A percentile compares a stretch with the other conserved stretches of the same genome.
Evolutionary conservation across 2,329 filamentous ascomycete genomes (phyloP).

Genomic region (Curvularia sp.): DNA sequence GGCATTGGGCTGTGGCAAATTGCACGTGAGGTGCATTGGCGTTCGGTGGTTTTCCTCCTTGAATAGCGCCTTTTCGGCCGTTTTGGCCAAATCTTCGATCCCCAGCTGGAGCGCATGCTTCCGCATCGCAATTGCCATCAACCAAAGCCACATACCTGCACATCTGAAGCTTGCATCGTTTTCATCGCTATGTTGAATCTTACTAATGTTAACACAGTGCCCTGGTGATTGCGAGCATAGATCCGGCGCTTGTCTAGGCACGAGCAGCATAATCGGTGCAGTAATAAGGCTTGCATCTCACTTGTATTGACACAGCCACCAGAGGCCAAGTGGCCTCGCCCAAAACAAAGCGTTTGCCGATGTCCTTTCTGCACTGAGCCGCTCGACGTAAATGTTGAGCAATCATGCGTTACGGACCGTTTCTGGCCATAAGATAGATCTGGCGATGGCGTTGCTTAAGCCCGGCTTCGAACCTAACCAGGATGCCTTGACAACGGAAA

Average conservation of each 20-base stretch:
- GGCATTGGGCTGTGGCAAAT: background rate
- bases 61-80: slow-evolving; percentile 5
- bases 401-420: slow-evolving; percentile 8
- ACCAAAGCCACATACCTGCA: slow-evolving; percentile 1
- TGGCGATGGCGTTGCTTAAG: slow-evolving; percentile 7
- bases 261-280: background rate
- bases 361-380: background rate
- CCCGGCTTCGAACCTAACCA: background rate
- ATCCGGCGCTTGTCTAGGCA: background rate
- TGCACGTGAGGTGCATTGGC: slow-evolving; percentile 6
- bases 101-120: background rate
- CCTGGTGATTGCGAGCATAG: background rate
- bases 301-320: slow-evolving; percentile 2
- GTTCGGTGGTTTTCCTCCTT: background rate
- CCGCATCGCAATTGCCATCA: background rate
- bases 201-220: background rate
- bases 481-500: slow-evolving; percentile 4
- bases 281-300: slow-evolving; percentile 3
- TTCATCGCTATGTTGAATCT: background rate
- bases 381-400: slow-evolving; percentile 1
- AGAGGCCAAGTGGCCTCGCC: background rate
- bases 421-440: slow-evolving; percentile 5
- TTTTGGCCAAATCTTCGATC: slow-evolving; percentile 2
- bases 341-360: slow-evolving; percentile 2
- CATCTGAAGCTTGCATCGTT: background rate